Evolutionary conservation across 805 yeast species (phyloP), one percentile per base, ranked within the genome.

Genomic region (Yarrowia phangngaensis): DNA sequence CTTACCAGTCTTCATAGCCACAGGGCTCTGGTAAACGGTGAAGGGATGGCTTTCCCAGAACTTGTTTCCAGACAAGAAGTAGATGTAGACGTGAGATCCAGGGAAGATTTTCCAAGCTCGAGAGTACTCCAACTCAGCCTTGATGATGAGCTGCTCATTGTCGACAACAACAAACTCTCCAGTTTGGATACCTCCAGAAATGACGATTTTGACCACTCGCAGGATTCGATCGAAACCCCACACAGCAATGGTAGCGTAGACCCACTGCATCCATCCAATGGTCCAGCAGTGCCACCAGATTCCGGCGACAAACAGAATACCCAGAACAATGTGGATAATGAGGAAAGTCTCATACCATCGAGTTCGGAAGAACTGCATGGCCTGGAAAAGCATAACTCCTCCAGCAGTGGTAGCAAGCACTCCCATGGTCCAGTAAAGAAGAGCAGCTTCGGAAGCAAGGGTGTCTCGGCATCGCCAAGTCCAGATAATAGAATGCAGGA

Each of bases 21-120:
- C 35, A 2, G 55, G 54, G 3, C 53, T 35, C 24, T 50, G 46
- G 23, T 50, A 47, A 9, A 64, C 40, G 7, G 89, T 80, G 64
- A 84, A 82, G 3, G 90, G 90, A 61, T 83, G 88, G 2, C 82
- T 76, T 61, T 83, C 86, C 80, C 81, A 80, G 62, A 80, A 78
- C 31, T 71, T 64, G 3, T 65, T 59, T 14, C 74, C 69, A 27
- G 74, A 66, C 51, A 80, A 53, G 60, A 82, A 79, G 64, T 80
- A 74, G 24, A 84, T 63, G 58, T 69, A 82, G 1, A 72, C 78
- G 60, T 66, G 76, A 12, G 73, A 67, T 16, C 85, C 83, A 2
- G 87, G 81, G 51, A 58, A 64, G 15, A 72, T 65, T 28, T 65
- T 66, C 72, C 80, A 75, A 41, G 58, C 59, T 2, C 6, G 7